Base-by-base conservation (phyloP, 495 filamentous ascomycete genomes). In the Annulohypoxylon maeteangense region DNA sequence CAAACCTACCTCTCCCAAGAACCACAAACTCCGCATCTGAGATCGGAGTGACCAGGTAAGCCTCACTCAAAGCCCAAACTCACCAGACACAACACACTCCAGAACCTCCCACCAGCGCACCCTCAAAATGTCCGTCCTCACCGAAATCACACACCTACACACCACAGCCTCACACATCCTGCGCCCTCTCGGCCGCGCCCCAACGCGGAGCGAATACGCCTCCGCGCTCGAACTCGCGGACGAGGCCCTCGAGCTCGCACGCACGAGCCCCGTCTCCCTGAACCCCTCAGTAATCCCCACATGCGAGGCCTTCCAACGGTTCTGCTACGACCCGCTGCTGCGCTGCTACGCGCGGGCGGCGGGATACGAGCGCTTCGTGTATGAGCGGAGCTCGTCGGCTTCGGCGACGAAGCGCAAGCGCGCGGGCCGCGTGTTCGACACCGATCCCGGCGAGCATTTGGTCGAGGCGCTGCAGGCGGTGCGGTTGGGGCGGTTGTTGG, bases 361-460 rank as follows among this genome's bases (percentile, higher is more conserved):
- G 11, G 14, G 7, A 25, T 48, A 63, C 58, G 70, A 72, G 40
- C 59, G 60, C 2, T 6, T 7, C 16, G 31, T 68, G 20, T 72
- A 72, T 40, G 8, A 55, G 1, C 59, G 48, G 54, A 47, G 12
- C 47, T 7, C 70, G 10, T 25, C 60, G 14, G 27, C 18, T 23
- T 10, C 44, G 1, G 1, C 16, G 5, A 1, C 0, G 5, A 18
- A 25, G 29, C 1, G 5, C 1, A 54, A 23, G 40, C 58, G 63
- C 4, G n/a, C 6, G 1, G 64, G 42, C 11, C 40, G 25, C 23
- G 0, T 64, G 1, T 72, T 60, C 64, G 7, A 60, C 4, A 32
- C 38, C 14, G 63, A 72, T 14, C 10, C 40, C 18, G 70, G 60
- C 4, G 70, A 72, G 54, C 63, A 72, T 23, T 11, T 68, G 0